phyloP scores from a whole-genome alignment of 2,329 filamentous ascomycete species.

The Tolypocladium amazonense region DNA sequence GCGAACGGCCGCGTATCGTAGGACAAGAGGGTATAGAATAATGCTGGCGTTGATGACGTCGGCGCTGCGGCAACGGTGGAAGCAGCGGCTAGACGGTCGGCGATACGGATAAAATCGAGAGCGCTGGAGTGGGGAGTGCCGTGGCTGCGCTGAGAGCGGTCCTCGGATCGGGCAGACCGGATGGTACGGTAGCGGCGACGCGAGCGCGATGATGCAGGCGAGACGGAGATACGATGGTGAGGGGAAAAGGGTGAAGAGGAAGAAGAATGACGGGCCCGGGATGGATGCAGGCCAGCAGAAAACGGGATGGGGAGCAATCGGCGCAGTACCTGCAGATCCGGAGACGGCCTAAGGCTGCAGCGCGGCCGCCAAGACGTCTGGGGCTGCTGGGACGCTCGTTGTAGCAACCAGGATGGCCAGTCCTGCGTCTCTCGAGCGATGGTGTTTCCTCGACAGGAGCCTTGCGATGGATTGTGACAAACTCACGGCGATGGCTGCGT shows the following conservation, averaged over 20 bases:
- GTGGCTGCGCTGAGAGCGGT: neutral
- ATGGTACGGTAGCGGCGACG: neutral
- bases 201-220: conserved; percentile 1
- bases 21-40: conserved; percentile 2
- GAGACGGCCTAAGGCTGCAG: conserved; percentile 2
- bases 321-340: conserved; percentile 12
- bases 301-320: conserved; percentile 5
- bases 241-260: neutral
- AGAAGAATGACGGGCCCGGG: neutral
- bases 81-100: conserved; percentile 6
- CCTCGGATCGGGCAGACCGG: neutral
- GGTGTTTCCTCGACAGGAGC: neutral
- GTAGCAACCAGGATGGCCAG: neutral
- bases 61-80: conserved; percentile 6
- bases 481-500: neutral
- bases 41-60: conserved; percentile 9
- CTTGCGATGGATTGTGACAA: neutral
- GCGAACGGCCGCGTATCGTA: conserved; percentile 13
- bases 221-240: neutral
- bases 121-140: neutral
- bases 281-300: neutral
- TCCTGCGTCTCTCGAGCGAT: neutral
- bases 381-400: neutral
- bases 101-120: conserved; percentile 7
- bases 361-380: neutral